phyloP scores from a whole-genome alignment of 2,329 filamentous ascomycete species.

The Paraphaeosphaeria sporulosa region DNA sequence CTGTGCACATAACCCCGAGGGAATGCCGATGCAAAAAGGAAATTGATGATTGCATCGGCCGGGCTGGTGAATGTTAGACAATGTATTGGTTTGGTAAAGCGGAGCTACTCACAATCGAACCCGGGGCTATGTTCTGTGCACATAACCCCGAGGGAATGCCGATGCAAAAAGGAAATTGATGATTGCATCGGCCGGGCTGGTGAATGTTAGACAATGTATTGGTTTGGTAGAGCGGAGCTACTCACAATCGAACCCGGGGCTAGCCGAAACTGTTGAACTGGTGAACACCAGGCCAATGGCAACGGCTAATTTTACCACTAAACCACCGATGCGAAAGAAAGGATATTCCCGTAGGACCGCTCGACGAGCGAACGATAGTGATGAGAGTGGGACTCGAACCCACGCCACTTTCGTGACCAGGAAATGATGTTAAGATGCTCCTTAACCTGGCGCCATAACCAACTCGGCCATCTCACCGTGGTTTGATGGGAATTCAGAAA shows the following conservation, averaged over 20 bases:
- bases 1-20: no score
- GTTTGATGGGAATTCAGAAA: not conserved
- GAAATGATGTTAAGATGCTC: conserved; percentile 22
- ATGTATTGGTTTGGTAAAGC: no score
- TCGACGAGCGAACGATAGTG: conserved; percentile 20
- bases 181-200: not conserved
- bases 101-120: no score
- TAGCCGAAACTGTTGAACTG: not conserved
- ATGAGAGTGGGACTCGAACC: conserved; percentile 52
- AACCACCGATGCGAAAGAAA: conserved; percentile 3
- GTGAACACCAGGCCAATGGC: not conserved
- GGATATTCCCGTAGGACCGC: not conserved
- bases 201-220: not conserved
- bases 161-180: no score
- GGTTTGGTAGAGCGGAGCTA: no score
- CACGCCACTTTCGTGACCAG: conserved; percentile 52
- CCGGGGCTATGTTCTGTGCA: no score
- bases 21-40: no score
- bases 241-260: not conserved
- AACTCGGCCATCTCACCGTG: conserved; percentile 1
- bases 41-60: not conserved
- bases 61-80: not conserved
- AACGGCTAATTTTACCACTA: conserved; percentile 5
- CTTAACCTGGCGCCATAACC: conserved; percentile 24
- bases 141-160: no score